phyloP scores from a whole-genome alignment of 805 yeast species.

The Jamesozyma gamospora region DNA sequence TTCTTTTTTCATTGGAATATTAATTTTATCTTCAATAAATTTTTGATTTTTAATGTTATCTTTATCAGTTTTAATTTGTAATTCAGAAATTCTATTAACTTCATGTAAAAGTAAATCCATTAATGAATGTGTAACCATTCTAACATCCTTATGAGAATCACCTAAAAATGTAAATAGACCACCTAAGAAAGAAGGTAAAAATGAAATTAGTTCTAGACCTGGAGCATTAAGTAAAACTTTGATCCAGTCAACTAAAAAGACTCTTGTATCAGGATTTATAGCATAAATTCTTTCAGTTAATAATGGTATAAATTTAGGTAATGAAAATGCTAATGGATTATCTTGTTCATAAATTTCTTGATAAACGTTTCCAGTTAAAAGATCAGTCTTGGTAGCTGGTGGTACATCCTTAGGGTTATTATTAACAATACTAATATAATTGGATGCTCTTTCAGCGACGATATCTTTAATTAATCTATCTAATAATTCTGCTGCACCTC shows the following conservation, averaged over 20 bases:
- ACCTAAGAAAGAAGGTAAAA: conserved; percentile 80
- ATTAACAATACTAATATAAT: conserved; percentile 66
- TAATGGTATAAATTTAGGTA: conserved; percentile 84
- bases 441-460: conserved; percentile 87
- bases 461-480: conserved; percentile 89
- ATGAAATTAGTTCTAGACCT: conserved; percentile 76
- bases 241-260: conserved; percentile 89
- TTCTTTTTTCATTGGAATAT: conserved; percentile 20
- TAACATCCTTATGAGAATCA: conserved; percentile 76
- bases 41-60: conserved; percentile 11
- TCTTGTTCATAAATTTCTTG: conserved; percentile 54
- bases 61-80: conserved; percentile 44
- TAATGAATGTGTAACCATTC: conserved; percentile 73
- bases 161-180: conserved; percentile 68
- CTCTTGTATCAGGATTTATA: conserved; percentile 83
- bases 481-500: conserved; percentile 88
- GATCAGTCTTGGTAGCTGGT: conserved; percentile 39
- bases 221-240: conserved; percentile 89
- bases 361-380: conserved; percentile 43
- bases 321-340: conserved; percentile 50
- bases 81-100: conserved; percentile 62
- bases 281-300: conserved; percentile 84
- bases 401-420: conserved; percentile 36
- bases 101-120: conserved; percentile 70
- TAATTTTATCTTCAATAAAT: conserved; percentile 11